These are phyloP conservation scores for Populus davidiana DNA, from an alignment of 345 rosid species.

Conservation along the genomic window DNA sequence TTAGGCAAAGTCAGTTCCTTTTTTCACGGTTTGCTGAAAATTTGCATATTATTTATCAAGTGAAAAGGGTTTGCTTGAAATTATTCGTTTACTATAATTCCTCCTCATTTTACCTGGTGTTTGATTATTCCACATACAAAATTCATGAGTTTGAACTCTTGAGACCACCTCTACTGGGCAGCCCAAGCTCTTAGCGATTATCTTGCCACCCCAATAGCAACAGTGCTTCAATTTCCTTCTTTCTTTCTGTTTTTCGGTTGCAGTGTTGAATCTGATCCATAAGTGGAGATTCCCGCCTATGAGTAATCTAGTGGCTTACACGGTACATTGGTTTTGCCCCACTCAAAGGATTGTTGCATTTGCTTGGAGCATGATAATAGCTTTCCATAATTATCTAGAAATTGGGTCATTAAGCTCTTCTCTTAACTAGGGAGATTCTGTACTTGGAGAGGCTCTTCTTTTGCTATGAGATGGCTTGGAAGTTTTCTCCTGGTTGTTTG, in stretches of 20 bases:
- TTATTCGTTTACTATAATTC: background rate
- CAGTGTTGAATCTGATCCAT: background rate
- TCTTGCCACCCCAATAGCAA: background rate
- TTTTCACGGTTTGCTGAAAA: background rate
- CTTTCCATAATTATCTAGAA: background rate
- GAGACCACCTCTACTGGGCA: background rate
- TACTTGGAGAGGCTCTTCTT: background rate
- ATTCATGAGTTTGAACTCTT: conserved; percentile 1
- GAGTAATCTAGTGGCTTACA: background rate
- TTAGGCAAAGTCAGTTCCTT: background rate
- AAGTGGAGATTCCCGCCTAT: background rate
- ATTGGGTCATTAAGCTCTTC: background rate
- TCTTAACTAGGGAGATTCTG: background rate
- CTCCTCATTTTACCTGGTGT: background rate
- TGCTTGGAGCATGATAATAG: background rate
- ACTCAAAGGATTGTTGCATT: background rate
- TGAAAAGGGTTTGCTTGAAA: background rate
- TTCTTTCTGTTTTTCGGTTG: background rate
- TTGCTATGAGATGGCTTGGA: background rate
- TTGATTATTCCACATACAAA: background rate
- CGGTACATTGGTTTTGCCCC: background rate
- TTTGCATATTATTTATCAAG: background rate
- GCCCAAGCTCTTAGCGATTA: background rate
- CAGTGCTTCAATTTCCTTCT: background rate
- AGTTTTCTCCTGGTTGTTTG: background rate